Evolutionary conservation across 2,329 filamentous ascomycete species (phyloP), one percentile per base, ranked within the genome.

Genomic region (Talaromyces albobiverticillius): DNA sequence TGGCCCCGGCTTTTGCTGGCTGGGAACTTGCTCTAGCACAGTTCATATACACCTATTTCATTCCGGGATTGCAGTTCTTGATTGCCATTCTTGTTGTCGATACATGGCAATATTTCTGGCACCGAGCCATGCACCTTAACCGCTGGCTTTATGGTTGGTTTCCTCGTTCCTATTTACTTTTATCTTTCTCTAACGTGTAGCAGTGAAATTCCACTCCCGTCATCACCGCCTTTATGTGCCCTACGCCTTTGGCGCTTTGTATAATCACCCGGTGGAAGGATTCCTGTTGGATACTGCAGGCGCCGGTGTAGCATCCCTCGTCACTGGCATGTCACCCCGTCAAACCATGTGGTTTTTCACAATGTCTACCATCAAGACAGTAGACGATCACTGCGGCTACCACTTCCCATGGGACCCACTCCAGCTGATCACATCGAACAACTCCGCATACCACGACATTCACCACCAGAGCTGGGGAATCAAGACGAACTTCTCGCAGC

Each of bases 391-490:
- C 76, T 96, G 93, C 72, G 94, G 94, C 60, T 99, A 97, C 68
- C 81, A 85, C n/a, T 86, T 99, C 58, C 94, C 94, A 1, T 97
- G 88, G 84, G 94, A 99, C 71, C 93, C 93, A 2, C 79, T 97
- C 51, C 92, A 96, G 79, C 86, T 88, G 67, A 80, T 97, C 57
- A 95, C 92, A 42, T 88, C 88, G 70, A 97, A 99, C 79, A 96
- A 97, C 63, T 93, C 94, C 23, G 87, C 86, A 32, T 99, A 97
- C 73, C 94, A 99, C 68, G 94, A 99, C 67, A 93, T 99, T 56
- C 94, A 99, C 74, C 94, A 99, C 75, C 94, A 99, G 75, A 95
- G 89, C 73, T 97, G 93, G 92, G 94, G 94, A 54, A 96, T 99
- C 80, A 99, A 97, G 66, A 78, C 74, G 47, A 76, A 77, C 58